These are phyloP conservation scores for Salix suchowensis DNA, from an alignment of 345 rosid genomes.

Conservation along the genomic window DNA sequence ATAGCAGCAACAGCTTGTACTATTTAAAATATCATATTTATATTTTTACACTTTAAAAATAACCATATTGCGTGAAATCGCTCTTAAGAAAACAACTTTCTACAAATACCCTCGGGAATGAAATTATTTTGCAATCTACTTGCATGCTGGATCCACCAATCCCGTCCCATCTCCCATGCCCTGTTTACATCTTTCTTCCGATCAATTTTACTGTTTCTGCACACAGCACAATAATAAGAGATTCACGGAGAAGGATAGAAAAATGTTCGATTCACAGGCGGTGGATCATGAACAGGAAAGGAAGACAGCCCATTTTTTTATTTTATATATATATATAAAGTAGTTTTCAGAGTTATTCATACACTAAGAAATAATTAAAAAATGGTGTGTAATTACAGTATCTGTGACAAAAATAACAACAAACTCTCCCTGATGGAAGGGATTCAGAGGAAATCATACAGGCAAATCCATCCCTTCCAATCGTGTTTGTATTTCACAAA, in stretches of 20 bases:
- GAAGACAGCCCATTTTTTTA: constrained; percentile 3
- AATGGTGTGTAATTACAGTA: constrained; percentile 47
- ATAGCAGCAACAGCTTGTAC: too few relatives aligned
- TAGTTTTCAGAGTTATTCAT: constrained; percentile 7
- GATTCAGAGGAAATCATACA: constrained; percentile 5
- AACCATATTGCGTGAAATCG: too few relatives aligned
- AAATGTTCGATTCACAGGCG: constrained; percentile 11
- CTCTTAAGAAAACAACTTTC: too few relatives aligned
- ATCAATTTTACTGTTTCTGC: too few relatives aligned
- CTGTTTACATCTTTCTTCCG: neutral
- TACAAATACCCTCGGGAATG: neutral
- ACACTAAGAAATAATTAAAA: constrained; percentile 26
- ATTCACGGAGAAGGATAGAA: neutral
- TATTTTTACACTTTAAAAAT: too few relatives aligned
- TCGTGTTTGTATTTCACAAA: constrained; percentile 20
- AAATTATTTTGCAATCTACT: neutral
- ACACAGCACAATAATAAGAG: too few relatives aligned
- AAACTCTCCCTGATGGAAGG: constrained; percentile 12
- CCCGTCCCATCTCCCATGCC: neutral
- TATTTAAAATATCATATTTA: too few relatives aligned
- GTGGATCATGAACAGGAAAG: neutral
- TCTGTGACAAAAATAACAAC: constrained; percentile 29
- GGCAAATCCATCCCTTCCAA: constrained; percentile 8
- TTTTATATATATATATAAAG: neutral
- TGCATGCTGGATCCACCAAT: neutral